Evolutionary conservation across 1,284 basidiomycete genomes (phyloP).

Genomic region (Pterula multifida): DNA sequence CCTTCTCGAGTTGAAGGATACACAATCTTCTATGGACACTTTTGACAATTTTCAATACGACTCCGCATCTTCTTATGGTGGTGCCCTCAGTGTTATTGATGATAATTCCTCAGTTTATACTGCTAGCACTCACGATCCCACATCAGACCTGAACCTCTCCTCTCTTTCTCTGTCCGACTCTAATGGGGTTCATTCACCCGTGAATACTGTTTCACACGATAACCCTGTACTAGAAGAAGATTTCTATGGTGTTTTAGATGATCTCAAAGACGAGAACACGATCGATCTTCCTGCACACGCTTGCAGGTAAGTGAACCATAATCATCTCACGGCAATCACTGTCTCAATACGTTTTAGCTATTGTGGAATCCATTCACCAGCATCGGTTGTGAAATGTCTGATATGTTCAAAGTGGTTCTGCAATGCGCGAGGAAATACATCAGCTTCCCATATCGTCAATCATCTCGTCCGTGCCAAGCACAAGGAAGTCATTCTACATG

Average conservation of each 20-base stretch:
- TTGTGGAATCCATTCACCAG: constrained; percentile 97
- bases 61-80: constrained; percentile 66
- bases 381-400: constrained; percentile 95
- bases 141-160: constrained; percentile 49
- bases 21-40: constrained; percentile 60
- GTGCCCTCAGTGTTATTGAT: constrained; percentile 61
- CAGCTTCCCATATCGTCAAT: constrained; percentile 97
- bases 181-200: constrained; percentile 24
- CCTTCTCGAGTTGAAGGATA: too few relatives aligned
- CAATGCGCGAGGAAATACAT: constrained; percentile 97
- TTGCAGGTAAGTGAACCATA: constrained; percentile 62
- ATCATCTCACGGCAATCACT: constrained; percentile 6
- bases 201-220: constrained; percentile 23
- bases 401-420: constrained; percentile 99
- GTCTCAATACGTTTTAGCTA: constrained; percentile 46
- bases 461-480: constrained; percentile 98
- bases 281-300: constrained; percentile 84
- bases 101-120: constrained; percentile 82
- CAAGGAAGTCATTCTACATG: constrained; percentile 95
- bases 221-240: constrained; percentile 58
- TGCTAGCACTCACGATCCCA: constrained; percentile 39
- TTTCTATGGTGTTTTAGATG: constrained; percentile 78
- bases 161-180: constrained; percentile 52
- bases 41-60: constrained; percentile 85
- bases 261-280: constrained; percentile 75